Evolutionary conservation across 2,329 filamentous ascomycete species (phyloP), one percentile per base, ranked within the genome.

Genomic region (Monascus ruber): DNA sequence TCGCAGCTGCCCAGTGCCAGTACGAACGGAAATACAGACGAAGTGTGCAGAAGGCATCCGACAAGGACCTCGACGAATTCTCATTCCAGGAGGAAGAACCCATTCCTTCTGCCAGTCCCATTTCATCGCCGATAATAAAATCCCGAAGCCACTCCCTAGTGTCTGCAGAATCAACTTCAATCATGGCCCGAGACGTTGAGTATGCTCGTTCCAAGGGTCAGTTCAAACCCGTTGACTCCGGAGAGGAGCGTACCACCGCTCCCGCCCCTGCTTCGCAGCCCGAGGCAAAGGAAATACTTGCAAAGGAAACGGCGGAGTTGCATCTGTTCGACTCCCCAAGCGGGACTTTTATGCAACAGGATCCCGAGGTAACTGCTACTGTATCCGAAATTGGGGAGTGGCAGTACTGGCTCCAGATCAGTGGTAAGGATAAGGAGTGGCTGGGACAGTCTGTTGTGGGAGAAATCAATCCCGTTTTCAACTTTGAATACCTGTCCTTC

Each of bases 401-500:
- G 91, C 76, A 91, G 48, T 98, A 96, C 65, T 96, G 87, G 87
- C 70, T 98, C 27, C 85, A 95, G 55, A 81, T 96, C 40, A 76
- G 77, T 33, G 81, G 82, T 45, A 72, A 76, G 31, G 77, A 85
- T 28, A 80, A 79, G 53, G 79, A 88, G 39, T 95, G 87, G 85
- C 70, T 98, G 2, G 87, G 87, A 24, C 85, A 94, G 47, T 75
- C 82, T 2, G 78, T 98, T 26, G 72, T 87, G 26, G 82, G 85
- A 5, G 91, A 98, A 51, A 86, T 96, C 62, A 96, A 96, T 53
- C 91, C 91, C 0, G 88, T 98, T 17, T 98, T 96, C 71, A 96
- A 96, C 65, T 96, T 95, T 49, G 91, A 98, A 61, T 96, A 89
- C 53, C 72, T 94, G n/a, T 96, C 89, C 0, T 96, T 96, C 60